Evolutionary conservation across 108 stramenopile genomes (phyloP).

Genomic region (Fragilaria crotonensis): DNA sequence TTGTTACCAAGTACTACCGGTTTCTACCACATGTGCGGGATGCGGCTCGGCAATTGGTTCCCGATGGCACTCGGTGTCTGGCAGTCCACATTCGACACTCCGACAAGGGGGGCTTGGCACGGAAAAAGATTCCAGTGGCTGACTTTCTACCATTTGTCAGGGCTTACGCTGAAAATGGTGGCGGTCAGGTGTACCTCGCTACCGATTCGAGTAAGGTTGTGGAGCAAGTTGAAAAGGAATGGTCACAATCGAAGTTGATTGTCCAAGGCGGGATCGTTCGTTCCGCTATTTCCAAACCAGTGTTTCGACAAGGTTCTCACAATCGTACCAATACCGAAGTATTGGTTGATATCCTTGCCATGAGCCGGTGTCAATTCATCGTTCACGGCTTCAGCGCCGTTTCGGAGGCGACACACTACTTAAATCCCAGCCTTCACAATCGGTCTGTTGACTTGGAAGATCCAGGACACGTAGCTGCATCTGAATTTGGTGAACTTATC

Average conservation of each 20-base stretch:
- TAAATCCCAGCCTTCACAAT: constrained; percentile 16
- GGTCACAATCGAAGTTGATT: constrained; percentile 15
- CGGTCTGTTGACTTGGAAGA: constrained; percentile 31
- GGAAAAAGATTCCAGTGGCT: constrained; percentile 26
- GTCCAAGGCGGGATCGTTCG: background rate
- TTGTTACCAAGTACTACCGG: constrained; percentile 1
- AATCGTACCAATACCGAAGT: constrained; percentile 30
- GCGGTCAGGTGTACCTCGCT: constrained; percentile 25
- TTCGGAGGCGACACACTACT: constrained; percentile 19
- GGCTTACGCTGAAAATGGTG: background rate
- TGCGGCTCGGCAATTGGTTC: background rate
- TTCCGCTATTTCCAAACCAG: background rate
- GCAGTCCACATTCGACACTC: constrained; percentile 51
- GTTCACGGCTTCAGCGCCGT: constrained; percentile 25
- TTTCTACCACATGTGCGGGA: background rate
- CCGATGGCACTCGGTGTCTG: constrained; percentile 12
- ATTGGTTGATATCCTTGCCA: constrained; percentile 20
- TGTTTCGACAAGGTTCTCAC: constrained; percentile 7
- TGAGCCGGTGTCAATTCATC: constrained; percentile 25
- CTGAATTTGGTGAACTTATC: background rate
- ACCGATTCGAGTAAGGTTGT: constrained; percentile 40
- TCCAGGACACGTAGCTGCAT: background rate
- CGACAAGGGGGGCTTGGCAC: constrained; percentile 49
- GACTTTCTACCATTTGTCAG: constrained; percentile 20
- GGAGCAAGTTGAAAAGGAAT: constrained; percentile 23